Conservation (phyloP, 2,329 filamentous ascomycete species). For the Neospermospora avenae region DNA sequence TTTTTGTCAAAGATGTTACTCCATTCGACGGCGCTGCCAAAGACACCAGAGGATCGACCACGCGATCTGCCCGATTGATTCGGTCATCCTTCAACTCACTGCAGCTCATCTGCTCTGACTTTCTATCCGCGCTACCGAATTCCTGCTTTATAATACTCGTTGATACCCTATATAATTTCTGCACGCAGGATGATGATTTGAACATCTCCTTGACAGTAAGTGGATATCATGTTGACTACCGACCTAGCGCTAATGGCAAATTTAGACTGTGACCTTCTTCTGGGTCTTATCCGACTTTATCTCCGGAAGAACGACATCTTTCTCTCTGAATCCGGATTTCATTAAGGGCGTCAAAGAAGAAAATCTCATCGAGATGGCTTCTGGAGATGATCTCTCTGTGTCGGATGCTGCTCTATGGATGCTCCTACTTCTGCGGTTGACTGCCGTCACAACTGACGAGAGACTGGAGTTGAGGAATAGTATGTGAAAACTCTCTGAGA, state of each 20-base stretch:
- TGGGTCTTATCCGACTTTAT: conserved; percentile 94
- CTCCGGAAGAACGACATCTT: conserved; percentile 54
- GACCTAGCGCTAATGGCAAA: conserved; percentile 18
- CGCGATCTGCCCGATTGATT: conserved; percentile 70
- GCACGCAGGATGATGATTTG: conserved; percentile 83
- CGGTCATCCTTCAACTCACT: conserved; percentile 84
- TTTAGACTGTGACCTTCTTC: conserved; percentile 84
- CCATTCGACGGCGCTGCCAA: conserved; percentile 17
- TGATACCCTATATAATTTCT: conserved; percentile 85
- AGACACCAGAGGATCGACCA: conserved; percentile 35
- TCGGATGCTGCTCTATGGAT: conserved; percentile 76
- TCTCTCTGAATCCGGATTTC: conserved; percentile 56
- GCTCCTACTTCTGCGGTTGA: conserved; percentile 67
- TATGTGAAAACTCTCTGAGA: conserved; percentile 29
- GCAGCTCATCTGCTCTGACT: conserved; percentile 93
- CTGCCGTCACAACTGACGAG: conserved; percentile 67
- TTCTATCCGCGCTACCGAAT: conserved; percentile 69
- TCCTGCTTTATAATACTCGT: conserved; percentile 74
- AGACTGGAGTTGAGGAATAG: conserved; percentile 77
- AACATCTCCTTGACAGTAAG: conserved; percentile 89
- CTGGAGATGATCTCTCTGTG: conserved; percentile 54
- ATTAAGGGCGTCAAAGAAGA: conserved; percentile 55
- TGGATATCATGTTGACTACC: conserved; percentile 11
- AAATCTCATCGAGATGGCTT: conserved; percentile 55
- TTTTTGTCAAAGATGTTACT: conserved; percentile 55